Evolutionary conservation across 257 asterid genomes (phyloP), one percentile per base, ranked within the genome.

Genomic region (Coffea canephora): DNA sequence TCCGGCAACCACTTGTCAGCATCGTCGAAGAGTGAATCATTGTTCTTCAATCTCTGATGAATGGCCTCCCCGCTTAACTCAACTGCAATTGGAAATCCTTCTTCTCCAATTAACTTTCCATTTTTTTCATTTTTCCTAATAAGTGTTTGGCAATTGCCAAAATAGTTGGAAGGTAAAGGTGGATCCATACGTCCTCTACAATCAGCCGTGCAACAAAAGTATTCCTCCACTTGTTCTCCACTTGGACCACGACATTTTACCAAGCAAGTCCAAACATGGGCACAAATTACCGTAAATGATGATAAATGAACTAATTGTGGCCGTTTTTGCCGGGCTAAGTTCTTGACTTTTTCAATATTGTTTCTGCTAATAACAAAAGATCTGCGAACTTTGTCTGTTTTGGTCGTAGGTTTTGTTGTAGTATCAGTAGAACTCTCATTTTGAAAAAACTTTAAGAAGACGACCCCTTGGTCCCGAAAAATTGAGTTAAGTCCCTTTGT

Each of bases 201-300:
- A 23, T 88, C 84, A 16, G 84, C 87, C 0, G 71, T 62, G 31
- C 48, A 77, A 2, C 16, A 0, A 69, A 86, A 81, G 74, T 61
- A n/a, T 55, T 77, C 82, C 8, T 73, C 75, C 5, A 13, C 46
- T 9, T 18, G 70, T 1, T 62, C 65, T 15, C 52, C 83, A 31
- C 5, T 54, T 2, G 71, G 48, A 12, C 25, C 54, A 67, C 21
- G 71, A 4, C 83, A 75, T 77, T 77, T 87, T 1, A 39, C 76
- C 12, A 80, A 55, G 50, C 92, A 89, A 18, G 71, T 73, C 92
- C 92, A 89, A 13, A 77, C 79, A 43, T 83, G 84, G 8, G 88
- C 84, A 48, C 84, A 83, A 16, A 78, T 62, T 1, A 84, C 85
- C 0, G 87, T 69, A 71, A 87, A 89, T 25, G 89, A 75, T 31